These are phyloP conservation scores for Vicia faba DNA, from an alignment of 306 rosid genomes.

Conservation along the genomic window DNA sequence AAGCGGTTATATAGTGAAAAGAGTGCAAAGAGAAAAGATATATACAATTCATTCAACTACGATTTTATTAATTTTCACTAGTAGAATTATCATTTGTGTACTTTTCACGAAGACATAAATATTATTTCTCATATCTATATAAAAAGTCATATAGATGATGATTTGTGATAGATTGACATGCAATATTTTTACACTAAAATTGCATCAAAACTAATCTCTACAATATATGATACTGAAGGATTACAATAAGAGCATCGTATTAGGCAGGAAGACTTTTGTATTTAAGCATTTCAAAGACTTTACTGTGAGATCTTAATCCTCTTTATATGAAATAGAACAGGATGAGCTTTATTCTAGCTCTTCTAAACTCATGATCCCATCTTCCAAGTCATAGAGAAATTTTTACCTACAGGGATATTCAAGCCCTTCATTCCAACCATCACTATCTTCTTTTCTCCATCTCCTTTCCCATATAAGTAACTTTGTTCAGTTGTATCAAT, in stretches of 20 bases:
- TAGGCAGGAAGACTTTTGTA: slow-evolving; percentile 4
- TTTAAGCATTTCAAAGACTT: slow-evolving; percentile 9
- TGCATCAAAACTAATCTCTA: too few relatives aligned
- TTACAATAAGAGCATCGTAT: not conserved
- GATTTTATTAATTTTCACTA: too few relatives aligned
- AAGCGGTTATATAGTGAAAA: too few relatives aligned
- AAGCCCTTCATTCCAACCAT: slow-evolving; percentile 65
- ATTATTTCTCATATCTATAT: too few relatives aligned
- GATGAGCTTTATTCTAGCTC: not conserved
- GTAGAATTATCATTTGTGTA: too few relatives aligned
- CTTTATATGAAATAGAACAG: not conserved
- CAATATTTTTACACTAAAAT: too few relatives aligned
- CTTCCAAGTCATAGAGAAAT: slow-evolving; percentile 67
- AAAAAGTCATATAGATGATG: too few relatives aligned
- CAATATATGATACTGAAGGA: not conserved
- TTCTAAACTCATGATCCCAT: slow-evolving; percentile 39
- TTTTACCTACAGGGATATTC: slow-evolving; percentile 67
- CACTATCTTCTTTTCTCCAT: slow-evolving; percentile 42
- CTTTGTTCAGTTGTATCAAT: slow-evolving; percentile 47
- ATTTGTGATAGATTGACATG: too few relatives aligned
- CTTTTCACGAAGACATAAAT: too few relatives aligned
- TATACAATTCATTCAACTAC: too few relatives aligned
- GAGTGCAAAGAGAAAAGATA: too few relatives aligned
- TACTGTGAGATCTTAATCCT: not conserved
- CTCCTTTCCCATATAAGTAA: slow-evolving; percentile 37